Conservation (phyloP, 108 stramenopile species). For the Cyclostephanos invisitatus region DNA sequence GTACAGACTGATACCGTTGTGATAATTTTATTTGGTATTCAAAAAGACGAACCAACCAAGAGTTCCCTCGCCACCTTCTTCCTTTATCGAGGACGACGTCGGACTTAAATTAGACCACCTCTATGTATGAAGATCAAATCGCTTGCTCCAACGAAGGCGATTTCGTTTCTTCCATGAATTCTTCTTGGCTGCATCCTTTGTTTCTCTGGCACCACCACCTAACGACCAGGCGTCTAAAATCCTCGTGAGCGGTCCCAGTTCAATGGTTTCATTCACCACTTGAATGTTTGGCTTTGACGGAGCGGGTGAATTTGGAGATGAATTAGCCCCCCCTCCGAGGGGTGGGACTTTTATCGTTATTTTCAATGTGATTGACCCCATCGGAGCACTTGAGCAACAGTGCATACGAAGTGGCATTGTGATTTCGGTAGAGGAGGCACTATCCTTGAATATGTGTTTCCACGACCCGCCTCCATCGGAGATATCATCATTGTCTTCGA, state of each 20-base stretch:
- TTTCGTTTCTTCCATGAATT: slow-evolving; percentile 9
- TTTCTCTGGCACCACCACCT: slow-evolving; percentile 7
- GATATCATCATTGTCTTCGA: slow-evolving; percentile 30
- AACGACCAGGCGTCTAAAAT: slow-evolving; percentile 32
- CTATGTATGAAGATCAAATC: slow-evolving; percentile 7
- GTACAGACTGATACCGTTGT: not conserved
- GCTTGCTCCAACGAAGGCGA: slow-evolving; percentile 3
- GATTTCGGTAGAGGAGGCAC: slow-evolving; percentile 26
- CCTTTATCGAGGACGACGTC: not conserved
- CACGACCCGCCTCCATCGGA: not conserved
- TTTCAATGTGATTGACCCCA: slow-evolving; percentile 40
- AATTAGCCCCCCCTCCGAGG: not conserved
- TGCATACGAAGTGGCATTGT: slow-evolving; percentile 41
- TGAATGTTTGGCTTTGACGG: slow-evolving; percentile 12
- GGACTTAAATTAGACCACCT: slow-evolving; percentile 3
- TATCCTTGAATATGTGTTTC: slow-evolving; percentile 17
- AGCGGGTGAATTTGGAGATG: not conserved
- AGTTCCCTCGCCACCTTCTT: not conserved
- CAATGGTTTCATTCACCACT: slow-evolving; percentile 27
- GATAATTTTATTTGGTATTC: not conserved
- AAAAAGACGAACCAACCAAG: slow-evolving; percentile 10
- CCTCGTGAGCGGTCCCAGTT: slow-evolving; percentile 26
- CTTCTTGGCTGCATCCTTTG: not conserved
- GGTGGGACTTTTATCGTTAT: slow-evolving; percentile 34
- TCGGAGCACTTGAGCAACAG: slow-evolving; percentile 24